Evolutionary conservation across 2,329 filamentous ascomycete genomes (phyloP).

Genomic region (Triangularia verruculosa): DNA sequence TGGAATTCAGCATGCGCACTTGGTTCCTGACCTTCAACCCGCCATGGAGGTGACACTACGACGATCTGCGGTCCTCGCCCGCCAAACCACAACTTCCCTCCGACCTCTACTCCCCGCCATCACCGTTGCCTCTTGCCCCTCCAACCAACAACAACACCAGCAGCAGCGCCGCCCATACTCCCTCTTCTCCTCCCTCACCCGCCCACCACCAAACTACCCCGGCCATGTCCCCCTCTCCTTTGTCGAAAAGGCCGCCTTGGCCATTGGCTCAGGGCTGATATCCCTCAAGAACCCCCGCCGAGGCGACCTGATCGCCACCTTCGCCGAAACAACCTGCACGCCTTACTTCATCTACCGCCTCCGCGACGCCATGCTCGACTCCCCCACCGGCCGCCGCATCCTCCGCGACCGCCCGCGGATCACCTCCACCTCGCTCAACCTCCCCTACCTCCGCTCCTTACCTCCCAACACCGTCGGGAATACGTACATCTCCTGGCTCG

Average conservation of each 20-base stretch:
- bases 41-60: constrained; percentile 27
- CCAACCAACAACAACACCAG: neutral
- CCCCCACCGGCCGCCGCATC: constrained; percentile 83
- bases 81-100: constrained; percentile 15
- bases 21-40: constrained; percentile 9
- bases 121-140: neutral
- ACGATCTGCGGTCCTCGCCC: constrained; percentile 22
- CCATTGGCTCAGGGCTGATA: constrained; percentile 60
- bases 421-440: constrained; percentile 66
- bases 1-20: constrained; percentile 12
- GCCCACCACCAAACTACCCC: constrained; percentile 82
- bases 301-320: constrained; percentile 84
- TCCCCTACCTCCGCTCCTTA: constrained; percentile 68
- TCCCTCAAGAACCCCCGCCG: constrained; percentile 73
- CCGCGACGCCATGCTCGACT: constrained; percentile 83
- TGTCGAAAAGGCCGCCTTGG: constrained; percentile 71
- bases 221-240: constrained; percentile 86
- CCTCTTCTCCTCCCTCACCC: constrained; percentile 76
- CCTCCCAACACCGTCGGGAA: constrained; percentile 73
- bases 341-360: constrained; percentile 94
- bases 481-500: constrained; percentile 86
- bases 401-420: constrained; percentile 87
- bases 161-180: constrained; percentile 54
- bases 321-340: constrained; percentile 92
- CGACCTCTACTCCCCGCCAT: neutral